These are phyloP conservation scores for Exsudoporus frostii DNA, from an alignment of 768 basidiomycete genomes.

Conservation along the genomic window DNA sequence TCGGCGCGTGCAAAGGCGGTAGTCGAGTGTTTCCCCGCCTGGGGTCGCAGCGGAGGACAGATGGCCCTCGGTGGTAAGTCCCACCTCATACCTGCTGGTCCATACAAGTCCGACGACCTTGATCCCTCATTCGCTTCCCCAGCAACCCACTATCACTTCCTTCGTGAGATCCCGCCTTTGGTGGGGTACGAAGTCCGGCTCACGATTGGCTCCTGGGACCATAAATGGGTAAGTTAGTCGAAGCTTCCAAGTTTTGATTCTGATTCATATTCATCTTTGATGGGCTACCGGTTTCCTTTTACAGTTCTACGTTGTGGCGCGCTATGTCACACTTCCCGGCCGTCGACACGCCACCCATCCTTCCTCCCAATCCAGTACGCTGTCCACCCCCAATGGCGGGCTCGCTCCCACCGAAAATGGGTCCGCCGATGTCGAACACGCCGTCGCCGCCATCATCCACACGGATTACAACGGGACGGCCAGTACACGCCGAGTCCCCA, in stretches of 20 bases:
- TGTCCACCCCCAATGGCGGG: constrained; percentile 18
- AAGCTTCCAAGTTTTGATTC: not conserved
- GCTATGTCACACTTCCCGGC: constrained; percentile 57
- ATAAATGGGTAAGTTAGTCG: constrained; percentile 64
- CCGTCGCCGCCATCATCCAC: constrained; percentile 9
- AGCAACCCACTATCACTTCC: constrained; percentile 68
- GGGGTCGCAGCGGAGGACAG: constrained; percentile 59
- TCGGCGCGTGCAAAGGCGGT: constrained; percentile 47
- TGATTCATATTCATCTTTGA: not conserved
- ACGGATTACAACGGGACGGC: not conserved
- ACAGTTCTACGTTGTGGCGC: constrained; percentile 61
- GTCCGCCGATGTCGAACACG: constrained; percentile 11
- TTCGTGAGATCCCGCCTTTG: constrained; percentile 68
- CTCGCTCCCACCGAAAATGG: not conserved
- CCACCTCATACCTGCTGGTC: too few relatives aligned
- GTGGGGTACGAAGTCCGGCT: constrained; percentile 58
- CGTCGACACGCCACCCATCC: not conserved
- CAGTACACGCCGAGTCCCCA: not conserved
- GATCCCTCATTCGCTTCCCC: not conserved
- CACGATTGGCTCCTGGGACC: constrained; percentile 61
- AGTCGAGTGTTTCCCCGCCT: constrained; percentile 51
- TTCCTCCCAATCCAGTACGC: constrained; percentile 27
- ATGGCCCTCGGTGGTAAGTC: constrained; percentile 48
- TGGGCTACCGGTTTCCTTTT: not conserved
- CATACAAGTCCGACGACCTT: not conserved